These are phyloP conservation scores for Mycena venus DNA, from an alignment of 768 basidiomycete genomes.

Conservation along the genomic window DNA sequence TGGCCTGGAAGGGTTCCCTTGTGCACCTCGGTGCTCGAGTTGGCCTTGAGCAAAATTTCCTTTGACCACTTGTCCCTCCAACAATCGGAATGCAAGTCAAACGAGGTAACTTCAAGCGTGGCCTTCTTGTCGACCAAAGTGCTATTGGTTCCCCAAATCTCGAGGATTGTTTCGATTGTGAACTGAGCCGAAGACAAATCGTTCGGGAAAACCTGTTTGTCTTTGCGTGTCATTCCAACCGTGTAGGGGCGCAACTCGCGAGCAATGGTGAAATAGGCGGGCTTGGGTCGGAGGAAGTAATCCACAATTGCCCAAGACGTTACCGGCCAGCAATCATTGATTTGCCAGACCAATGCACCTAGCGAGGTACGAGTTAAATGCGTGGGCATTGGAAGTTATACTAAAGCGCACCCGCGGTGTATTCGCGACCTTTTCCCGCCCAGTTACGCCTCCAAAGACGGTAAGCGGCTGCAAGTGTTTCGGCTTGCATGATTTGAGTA, in stretches of 20 bases:
- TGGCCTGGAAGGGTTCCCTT: slow-evolving; percentile 81
- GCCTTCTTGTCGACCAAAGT: slow-evolving; percentile 70
- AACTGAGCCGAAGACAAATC: slow-evolving; percentile 76
- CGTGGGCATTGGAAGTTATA: too few species aligned
- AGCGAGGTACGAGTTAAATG: too few species aligned
- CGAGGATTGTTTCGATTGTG: slow-evolving; percentile 74
- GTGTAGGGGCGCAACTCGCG: slow-evolving; percentile 87
- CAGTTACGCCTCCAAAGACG: slow-evolving; percentile 94
- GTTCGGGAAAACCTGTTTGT: slow-evolving; percentile 68
- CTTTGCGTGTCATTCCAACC: slow-evolving; percentile 88
- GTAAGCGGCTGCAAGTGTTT: slow-evolving; percentile 89
- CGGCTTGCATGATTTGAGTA: slow-evolving; percentile 97
- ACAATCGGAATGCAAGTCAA: slow-evolving; percentile 70
- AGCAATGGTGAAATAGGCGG: slow-evolving; percentile 88
- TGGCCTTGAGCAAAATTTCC: slow-evolving; percentile 71
- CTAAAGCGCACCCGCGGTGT: slow-evolving; percentile 92
- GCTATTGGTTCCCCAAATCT: slow-evolving; percentile 93
- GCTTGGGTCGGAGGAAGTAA: slow-evolving; percentile 94
- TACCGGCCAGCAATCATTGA: slow-evolving; percentile 95
- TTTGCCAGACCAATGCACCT: slow-evolving; percentile 60
- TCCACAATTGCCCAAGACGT: slow-evolving; percentile 96
- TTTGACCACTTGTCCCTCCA: slow-evolving; percentile 68
- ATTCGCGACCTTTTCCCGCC: slow-evolving; percentile 87
- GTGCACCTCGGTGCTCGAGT: slow-evolving; percentile 89
- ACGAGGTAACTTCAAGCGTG: slow-evolving; percentile 73